These are phyloP conservation scores for Tricholoma flavovirens DNA, from an alignment of 768 basidiomycete species.

Conservation along the genomic window DNA sequence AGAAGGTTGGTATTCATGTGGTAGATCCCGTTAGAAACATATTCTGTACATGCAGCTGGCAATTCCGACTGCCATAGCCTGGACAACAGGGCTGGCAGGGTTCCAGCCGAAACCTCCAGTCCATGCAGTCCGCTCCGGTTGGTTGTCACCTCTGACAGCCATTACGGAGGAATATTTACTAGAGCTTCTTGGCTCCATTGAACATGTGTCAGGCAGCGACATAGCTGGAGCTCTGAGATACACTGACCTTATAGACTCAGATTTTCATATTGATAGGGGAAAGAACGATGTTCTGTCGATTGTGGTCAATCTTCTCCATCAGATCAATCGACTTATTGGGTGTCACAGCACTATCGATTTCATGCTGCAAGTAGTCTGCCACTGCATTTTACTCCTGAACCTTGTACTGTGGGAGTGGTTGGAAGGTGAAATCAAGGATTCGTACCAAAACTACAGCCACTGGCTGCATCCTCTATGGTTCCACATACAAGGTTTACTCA, in stretches of 20 bases:
- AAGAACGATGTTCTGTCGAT: not conserved
- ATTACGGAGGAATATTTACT: not conserved
- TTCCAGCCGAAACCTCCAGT: not conserved
- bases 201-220: not conserved
- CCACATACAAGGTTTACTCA: not conserved
- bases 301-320: not conserved
- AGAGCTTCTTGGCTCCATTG: not conserved
- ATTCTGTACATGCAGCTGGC: not conserved
- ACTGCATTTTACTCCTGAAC: not conserved
- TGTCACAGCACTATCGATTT: not conserved
- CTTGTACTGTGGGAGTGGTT: not conserved
- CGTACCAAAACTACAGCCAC: not conserved
- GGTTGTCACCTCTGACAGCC: not conserved
- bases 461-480: not conserved
- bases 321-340: not conserved
- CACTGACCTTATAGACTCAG: not conserved
- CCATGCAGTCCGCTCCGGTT: not conserved
- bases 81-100: not conserved
- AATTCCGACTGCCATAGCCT: not conserved
- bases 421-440: not conserved
- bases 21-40: not conserved
- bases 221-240: not conserved
- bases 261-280: not conserved
- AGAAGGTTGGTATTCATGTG: not conserved
- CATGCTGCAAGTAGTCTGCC: not conserved